Percentiles rank a stretch among this genome's conserved stretches.
Conservation (phyloP, 371 early-diverging fungal genomes). For the Mortierella sp. region DNA sequence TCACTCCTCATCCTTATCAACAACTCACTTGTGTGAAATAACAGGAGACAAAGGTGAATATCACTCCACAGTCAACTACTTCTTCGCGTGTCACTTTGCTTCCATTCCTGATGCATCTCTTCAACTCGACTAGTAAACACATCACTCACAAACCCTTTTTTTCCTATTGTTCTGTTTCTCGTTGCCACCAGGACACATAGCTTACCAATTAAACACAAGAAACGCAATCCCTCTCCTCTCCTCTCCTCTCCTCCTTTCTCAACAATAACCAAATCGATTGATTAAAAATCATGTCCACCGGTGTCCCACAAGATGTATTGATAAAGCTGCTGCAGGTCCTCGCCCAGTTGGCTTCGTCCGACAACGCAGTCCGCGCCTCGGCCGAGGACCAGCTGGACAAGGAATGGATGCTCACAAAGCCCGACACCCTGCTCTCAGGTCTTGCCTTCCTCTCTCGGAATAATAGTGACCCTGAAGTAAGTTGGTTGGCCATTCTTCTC, state of each 20-base stretch:
- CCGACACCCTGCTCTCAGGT: constrained; percentile 75
- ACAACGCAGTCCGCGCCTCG: constrained; percentile 70
- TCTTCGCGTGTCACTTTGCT: neutral
- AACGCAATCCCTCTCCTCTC: neutral
- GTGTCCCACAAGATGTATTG: constrained; percentile 65
- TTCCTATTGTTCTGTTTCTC: neutral
- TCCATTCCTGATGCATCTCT: neutral
- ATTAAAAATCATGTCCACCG: too few species aligned
- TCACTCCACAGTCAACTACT: neutral
- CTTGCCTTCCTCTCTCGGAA: constrained; percentile 72
- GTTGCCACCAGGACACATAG: too few species aligned
- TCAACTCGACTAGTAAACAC: neutral
- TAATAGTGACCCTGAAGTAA: constrained; percentile 67
- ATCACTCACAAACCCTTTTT: neutral
- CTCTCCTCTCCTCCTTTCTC: neutral
- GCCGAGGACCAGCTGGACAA: constrained; percentile 81
- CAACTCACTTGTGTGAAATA: neutral
- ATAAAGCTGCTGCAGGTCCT: constrained; percentile 69
- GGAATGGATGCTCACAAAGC: constrained; percentile 77
- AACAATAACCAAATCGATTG: too few species aligned
- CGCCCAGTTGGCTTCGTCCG: constrained; percentile 66
- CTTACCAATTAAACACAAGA: too few species aligned
- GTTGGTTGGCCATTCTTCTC: neutral
- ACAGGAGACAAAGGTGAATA: constrained; percentile 1
- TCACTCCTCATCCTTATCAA: neutral